Percentiles rank a stretch among this genome's conserved stretches.
These are phyloP conservation scores for Echium plantagineum DNA, from an alignment of 257 asterid genomes.

Conservation along the genomic window DNA sequence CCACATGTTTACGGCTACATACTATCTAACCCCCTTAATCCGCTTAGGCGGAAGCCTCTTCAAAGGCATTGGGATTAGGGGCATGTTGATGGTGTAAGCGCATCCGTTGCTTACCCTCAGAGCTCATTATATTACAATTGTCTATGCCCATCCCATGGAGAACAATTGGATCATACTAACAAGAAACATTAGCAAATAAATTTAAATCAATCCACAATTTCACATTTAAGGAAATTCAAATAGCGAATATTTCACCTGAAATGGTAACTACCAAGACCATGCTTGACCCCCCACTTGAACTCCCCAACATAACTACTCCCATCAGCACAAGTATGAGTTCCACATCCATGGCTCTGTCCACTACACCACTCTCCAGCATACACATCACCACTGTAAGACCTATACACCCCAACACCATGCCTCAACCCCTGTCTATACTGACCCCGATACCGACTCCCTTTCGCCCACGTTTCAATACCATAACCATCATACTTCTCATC, in stretches of 20 bases:
- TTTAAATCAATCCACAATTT: neutral
- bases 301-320: slow-evolving; percentile 37
- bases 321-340: slow-evolving; percentile 31
- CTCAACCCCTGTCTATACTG: slow-evolving; percentile 39
- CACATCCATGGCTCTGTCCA: slow-evolving; percentile 39
- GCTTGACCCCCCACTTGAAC: slow-evolving; percentile 39
- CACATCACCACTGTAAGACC: slow-evolving; percentile 28
- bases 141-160: neutral
- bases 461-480: slow-evolving; percentile 36
- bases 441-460: slow-evolving; percentile 35
- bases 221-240: too few relatives aligned
- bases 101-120: neutral
- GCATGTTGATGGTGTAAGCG: neutral
- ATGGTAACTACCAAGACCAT: slow-evolving; percentile 37
- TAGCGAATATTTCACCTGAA: slow-evolving; percentile 22
- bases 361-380: slow-evolving; percentile 42
- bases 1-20: too few relatives aligned
- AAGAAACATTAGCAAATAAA: neutral
- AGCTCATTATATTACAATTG: neutral
- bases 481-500: slow-evolving; percentile 36
- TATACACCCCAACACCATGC: slow-evolving; percentile 35
- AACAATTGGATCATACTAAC: neutral
- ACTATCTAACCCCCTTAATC: too few relatives aligned
- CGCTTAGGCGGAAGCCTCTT: too few relatives aligned
- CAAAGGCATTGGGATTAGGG: too few relatives aligned